Evolutionary conservation across 495 filamentous ascomycete genomes (phyloP).

Genomic region (Hypoxylon crocopeplum): DNA sequence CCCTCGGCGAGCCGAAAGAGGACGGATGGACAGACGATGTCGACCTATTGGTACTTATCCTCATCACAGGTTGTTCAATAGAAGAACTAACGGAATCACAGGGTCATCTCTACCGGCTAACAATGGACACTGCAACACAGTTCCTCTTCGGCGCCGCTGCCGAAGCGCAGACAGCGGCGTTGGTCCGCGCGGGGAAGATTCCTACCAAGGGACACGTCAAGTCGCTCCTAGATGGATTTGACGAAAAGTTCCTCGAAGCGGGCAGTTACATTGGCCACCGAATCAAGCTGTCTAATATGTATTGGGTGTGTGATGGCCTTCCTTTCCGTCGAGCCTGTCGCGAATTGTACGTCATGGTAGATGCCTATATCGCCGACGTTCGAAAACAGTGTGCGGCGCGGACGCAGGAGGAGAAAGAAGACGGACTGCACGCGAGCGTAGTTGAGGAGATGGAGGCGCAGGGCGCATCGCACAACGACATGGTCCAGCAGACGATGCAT

Average conservation of each 20-base stretch:
- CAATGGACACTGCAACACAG: constrained; percentile 69
- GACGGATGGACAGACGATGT: constrained; percentile 14
- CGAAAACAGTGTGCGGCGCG: background rate
- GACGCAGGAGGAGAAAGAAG: constrained; percentile 21
- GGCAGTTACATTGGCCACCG: constrained; percentile 10
- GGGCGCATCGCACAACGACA: constrained; percentile 35
- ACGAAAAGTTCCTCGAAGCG: constrained; percentile 24
- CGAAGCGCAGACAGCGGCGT: constrained; percentile 16
- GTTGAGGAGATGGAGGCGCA: constrained; percentile 47
- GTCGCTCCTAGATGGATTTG: constrained; percentile 28
- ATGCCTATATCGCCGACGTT: constrained; percentile 17
- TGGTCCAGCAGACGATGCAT: constrained; percentile 56
- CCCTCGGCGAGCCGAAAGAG: background rate
- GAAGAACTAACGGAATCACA: background rate
- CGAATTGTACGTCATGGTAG: constrained; percentile 11
- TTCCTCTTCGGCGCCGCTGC: constrained; percentile 65
- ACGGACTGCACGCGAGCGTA: constrained; percentile 38
- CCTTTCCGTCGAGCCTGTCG: constrained; percentile 1
- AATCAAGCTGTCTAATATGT: constrained; percentile 19
- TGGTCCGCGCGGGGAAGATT: constrained; percentile 16
- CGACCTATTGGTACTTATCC: constrained; percentile 3
- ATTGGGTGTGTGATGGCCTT: constrained; percentile 10
- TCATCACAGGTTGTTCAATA: background rate
- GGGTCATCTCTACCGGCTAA: constrained; percentile 44
- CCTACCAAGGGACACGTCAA: constrained; percentile 28